Base-by-base conservation (phyloP, 306 rosid species). In the Fragaria ananassa region DNA sequence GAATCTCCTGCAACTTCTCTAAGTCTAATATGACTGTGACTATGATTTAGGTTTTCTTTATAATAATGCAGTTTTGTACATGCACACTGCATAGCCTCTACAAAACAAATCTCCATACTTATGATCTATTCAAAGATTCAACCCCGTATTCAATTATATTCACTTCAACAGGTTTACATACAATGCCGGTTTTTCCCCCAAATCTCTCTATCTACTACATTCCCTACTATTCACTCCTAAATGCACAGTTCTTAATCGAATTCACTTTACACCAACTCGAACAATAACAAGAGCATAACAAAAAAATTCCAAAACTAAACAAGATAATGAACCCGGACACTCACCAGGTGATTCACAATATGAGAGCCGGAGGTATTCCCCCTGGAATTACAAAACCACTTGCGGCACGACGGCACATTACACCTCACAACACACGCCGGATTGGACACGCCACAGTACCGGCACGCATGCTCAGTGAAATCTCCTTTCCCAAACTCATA, bases 291-390 rank as follows among this genome's bases (percentile, higher is more conserved):
- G 1, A 75, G 50, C 72, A 72, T 60, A 34, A 35, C 15, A 9
- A 46, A 41, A 41, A 70, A 44, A 58, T 12, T 18, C 19, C 1
- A 29, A 54, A 27, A 8, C 21, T 11, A 78, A 41, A 23, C 2
- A 42, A 1, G 19, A 69, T 25, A n/a, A 68, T 53, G 10, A 57
- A 8, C 37, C 21, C 18, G 60, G 53, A 4, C 49, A 88, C 94
- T 81, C 75, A 96, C 99, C 90, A 96, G 91, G 76, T 96, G 99
- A 87, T 96, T 96, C 49, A 96, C 99, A 25, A 96, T 93, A 77
- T 96, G 99, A 70, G 98, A 96, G 66, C 99, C 99, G 3, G 98
- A 96, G 50, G 99, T 96, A 80, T 96, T 96, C 70, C 99, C 99
- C 41, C 98, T 83, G 0, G 99, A 96, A 85, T 96, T 96, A 70